Evolutionary conservation across 768 basidiomycete species (phyloP).

Genomic region (Rhodotorula paludigena): DNA sequence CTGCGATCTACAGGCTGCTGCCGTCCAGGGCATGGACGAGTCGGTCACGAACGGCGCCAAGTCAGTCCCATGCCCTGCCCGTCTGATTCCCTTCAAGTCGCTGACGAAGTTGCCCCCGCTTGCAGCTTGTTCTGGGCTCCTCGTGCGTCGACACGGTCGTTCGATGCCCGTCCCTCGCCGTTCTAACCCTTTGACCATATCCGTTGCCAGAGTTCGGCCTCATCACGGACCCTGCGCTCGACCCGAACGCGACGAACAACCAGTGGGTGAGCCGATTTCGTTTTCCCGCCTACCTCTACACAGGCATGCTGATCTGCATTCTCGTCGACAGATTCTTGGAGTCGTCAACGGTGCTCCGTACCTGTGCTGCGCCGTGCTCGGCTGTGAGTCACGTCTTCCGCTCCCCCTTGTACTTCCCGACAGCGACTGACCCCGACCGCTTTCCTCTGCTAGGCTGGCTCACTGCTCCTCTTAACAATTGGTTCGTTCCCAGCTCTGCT

Average conservation of each 20-base stretch:
- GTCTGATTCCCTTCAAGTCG: too few relatives aligned
- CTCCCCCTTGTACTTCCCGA: constrained; percentile 2
- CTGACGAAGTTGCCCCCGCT: too few relatives aligned
- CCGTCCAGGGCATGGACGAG: constrained; percentile 39
- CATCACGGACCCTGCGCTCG: neutral
- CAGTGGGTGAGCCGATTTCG: neutral
- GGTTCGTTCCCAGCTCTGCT: neutral
- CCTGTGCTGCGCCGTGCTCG: constrained; percentile 49
- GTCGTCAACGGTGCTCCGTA: constrained; percentile 57
- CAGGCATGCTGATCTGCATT: constrained; percentile 38
- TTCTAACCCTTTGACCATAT: neutral
- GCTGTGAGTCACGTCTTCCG: neutral
- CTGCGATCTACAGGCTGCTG: too few relatives aligned
- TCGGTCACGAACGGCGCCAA: constrained; percentile 36
- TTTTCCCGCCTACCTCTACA: constrained; percentile 43
- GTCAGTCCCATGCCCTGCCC: too few relatives aligned
- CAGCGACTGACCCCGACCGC: too few relatives aligned
- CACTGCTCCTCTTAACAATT: constrained; percentile 40
- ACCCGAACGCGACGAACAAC: constrained; percentile 5
- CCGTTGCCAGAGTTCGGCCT: constrained; percentile 23
- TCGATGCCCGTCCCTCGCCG: neutral
- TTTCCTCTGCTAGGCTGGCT: too few relatives aligned
- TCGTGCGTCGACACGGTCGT: neutral
- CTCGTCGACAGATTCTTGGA: too few relatives aligned
- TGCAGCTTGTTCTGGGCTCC: constrained; percentile 21